Evolutionary conservation across 306 rosid species (phyloP).

Genomic region (Inga laurina): DNA sequence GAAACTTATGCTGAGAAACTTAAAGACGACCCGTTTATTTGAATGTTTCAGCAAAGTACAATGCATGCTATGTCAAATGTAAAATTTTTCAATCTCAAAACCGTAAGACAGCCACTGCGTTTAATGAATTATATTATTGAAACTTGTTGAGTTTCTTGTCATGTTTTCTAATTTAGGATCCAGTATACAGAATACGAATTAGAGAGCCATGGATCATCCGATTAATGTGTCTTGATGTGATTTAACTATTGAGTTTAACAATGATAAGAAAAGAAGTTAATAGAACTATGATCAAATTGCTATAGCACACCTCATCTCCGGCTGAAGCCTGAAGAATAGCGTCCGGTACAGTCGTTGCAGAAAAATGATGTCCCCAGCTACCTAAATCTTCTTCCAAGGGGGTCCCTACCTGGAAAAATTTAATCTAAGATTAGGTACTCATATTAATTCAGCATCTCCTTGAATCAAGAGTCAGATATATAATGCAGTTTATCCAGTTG

Average conservation of each 20-base stretch:
- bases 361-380: slow-evolving; percentile 95
- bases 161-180: background rate
- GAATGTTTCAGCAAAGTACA: background rate
- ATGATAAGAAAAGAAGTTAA: background rate
- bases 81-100: background rate
- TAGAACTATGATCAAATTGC: slow-evolving; percentile 7
- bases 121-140: background rate
- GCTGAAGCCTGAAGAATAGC: slow-evolving; percentile 88
- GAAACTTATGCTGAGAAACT: slow-evolving; percentile 7
- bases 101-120: background rate
- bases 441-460: slow-evolving; percentile 6
- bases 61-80: background rate
- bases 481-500: background rate
- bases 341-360: slow-evolving; percentile 81
- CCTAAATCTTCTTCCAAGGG: slow-evolving; percentile 92
- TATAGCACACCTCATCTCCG: slow-evolving; percentile 78
- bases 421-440: background rate
- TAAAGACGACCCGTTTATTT: background rate
- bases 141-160: background rate
- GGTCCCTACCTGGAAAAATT: slow-evolving; percentile 67
- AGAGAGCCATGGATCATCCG: background rate
- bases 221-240: slow-evolving; percentile 3
- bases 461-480: background rate
- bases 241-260: background rate
- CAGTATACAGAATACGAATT: background rate